Base-by-base conservation (phyloP, 192 early-diverging fungal species). In the Coemansia sp. region DNA sequence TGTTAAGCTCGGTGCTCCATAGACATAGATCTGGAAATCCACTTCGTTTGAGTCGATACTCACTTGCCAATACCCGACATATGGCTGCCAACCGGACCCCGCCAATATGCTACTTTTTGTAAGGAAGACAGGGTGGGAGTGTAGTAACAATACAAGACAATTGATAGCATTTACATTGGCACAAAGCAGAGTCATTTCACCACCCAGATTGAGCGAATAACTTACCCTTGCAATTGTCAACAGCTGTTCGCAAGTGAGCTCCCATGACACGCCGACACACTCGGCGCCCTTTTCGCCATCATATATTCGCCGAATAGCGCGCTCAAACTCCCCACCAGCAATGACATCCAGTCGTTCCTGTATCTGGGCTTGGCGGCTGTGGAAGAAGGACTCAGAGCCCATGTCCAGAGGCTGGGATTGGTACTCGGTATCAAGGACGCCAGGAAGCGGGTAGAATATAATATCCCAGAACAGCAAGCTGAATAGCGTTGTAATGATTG, bases 21-120 rank as follows among this genome's bases (percentile, higher is more conserved):
- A 88, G 76, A 34, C 87, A 89, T 54, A 91, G 55, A 55, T 91
- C 89, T 0, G 89, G 89, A 62, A 89, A 86, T 5, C 89, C 89
- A 41, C 85, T 85, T 18, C 76, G 73, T 14, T 87, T 85, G 26
- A 84, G 79, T 9, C 79, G 74, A 63, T 86, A 89, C 63, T 91
- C 88, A 28, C 83, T 81, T 5, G 87, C 85, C 31, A 91, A 54
- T 6, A 84, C 64, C 26, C 72, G 69, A 62, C 87, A 88, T 41
- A 91, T 82, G 23, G 83, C 84, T 0, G 83, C 60, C 26, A 91
- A 64, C 14, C 81, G 69, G 47, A 58, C 32, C 1, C 82, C 82
- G 22, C 87, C 88, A 23, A 91, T 82, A 60, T 76, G 84, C 85
- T 88, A 76, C 56, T 55, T 28, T n/a, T 21, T 24, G 16, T 4